phyloP scores from a whole-genome alignment of 2,329 filamentous ascomycete genomes.

The Mycosphaerella arachidis region DNA sequence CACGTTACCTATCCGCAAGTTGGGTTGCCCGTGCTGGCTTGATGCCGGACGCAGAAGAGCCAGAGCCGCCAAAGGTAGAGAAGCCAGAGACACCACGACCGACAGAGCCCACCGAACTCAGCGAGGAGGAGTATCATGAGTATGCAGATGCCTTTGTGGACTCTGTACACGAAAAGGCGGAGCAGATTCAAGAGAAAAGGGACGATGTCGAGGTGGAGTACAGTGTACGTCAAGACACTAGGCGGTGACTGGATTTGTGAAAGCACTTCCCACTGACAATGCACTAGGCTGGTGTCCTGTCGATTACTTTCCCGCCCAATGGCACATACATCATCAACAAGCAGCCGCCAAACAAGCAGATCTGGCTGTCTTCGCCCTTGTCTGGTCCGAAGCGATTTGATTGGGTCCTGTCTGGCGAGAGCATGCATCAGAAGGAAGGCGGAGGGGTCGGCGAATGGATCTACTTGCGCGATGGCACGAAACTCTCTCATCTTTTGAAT shows the following conservation, averaged over 20 bases:
- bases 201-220: constrained; percentile 86
- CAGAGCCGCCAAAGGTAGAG: constrained; percentile 35
- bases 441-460: constrained; percentile 74
- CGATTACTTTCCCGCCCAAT: constrained; percentile 61
- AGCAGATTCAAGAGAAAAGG: constrained; percentile 67
- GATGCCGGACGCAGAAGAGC: constrained; percentile 41
- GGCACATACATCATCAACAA: constrained; percentile 97
- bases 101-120: constrained; percentile 59
- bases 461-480: constrained; percentile 77
- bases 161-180: constrained; percentile 55
- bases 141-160: constrained; percentile 72
- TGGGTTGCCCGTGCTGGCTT: constrained; percentile 30
- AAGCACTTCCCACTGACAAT: constrained; percentile 7
- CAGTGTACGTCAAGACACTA: constrained; percentile 56
- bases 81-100: constrained; percentile 31
- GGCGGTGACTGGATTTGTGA: background rate
- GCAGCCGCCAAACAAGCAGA: constrained; percentile 93
- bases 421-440: constrained; percentile 74
- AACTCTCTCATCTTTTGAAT: constrained; percentile 66
- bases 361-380: constrained; percentile 90
- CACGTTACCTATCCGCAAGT: constrained; percentile 21
- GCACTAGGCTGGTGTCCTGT: constrained; percentile 75
- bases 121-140: constrained; percentile 68
- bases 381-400: constrained; percentile 93
- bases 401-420: constrained; percentile 71